These are phyloP conservation scores for Mortierella alpina DNA, from an alignment of 192 early-diverging fungal genomes.

Conservation along the genomic window DNA sequence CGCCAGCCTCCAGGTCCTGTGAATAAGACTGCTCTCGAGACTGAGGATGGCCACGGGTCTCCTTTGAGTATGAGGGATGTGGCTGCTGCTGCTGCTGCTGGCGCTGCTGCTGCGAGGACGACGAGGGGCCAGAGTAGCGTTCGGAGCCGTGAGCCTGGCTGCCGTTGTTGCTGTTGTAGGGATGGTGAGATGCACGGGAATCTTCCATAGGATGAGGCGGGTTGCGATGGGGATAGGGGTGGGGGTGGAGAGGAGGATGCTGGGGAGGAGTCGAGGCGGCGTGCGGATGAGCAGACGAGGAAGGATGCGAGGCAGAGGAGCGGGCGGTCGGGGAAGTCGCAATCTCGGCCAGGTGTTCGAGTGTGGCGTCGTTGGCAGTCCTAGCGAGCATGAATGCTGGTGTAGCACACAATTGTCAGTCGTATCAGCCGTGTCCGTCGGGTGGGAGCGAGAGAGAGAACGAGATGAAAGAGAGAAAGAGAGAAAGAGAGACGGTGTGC, in stretches of 20 bases:
- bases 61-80: constrained; percentile 27
- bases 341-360: no score
- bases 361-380: no score
- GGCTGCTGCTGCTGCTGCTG: constrained; percentile 25
- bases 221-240: neutral
- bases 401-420: no score
- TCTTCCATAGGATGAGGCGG: constrained; percentile 23
- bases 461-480: constrained; percentile 3
- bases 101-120: constrained; percentile 34
- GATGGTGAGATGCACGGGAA: constrained; percentile 14
- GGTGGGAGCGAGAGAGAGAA: neutral
- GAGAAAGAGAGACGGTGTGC: neutral
- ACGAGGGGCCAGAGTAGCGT: constrained; percentile 18
- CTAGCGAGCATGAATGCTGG: no score
- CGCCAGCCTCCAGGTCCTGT: constrained; percentile 27
- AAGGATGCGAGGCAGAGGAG: no score
- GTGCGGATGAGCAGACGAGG: neutral
- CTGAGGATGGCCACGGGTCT: constrained; percentile 11
- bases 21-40: constrained; percentile 4
- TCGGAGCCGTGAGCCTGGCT: constrained; percentile 11
- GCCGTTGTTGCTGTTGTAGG: constrained; percentile 8
- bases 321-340: no score
- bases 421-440: no score
- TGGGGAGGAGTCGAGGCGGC: no score
- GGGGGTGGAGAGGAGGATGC: neutral